Conservation (phyloP, 2,329 filamentous ascomycete genomes). For the Fusarium napiforme region DNA sequence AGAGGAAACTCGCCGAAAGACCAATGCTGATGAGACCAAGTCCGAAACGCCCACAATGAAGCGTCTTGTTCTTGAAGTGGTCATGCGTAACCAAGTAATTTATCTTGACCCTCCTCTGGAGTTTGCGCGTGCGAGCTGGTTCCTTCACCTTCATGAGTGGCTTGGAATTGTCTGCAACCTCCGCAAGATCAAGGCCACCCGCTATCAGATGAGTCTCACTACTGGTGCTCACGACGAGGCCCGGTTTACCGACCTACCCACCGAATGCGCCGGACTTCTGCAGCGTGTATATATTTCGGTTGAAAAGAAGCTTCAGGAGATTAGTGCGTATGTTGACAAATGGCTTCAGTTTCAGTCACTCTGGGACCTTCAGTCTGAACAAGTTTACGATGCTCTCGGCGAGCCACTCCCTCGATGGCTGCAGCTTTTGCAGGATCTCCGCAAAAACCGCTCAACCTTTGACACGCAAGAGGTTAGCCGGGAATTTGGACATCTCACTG, state of each 20-base stretch:
- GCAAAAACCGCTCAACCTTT: slow-evolving; percentile 94
- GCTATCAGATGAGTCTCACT: slow-evolving; percentile 90
- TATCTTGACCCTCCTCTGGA: slow-evolving; percentile 95
- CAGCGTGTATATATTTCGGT: slow-evolving; percentile 83
- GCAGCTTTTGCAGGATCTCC: slow-evolving; percentile 94
- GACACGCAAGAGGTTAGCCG: slow-evolving; percentile 95
- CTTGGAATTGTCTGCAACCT: slow-evolving; percentile 91
- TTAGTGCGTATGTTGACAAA: slow-evolving; percentile 91
- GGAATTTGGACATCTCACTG: slow-evolving; percentile 91
- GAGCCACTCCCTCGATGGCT: slow-evolving; percentile 94
- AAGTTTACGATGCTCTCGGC: slow-evolving; percentile 91
- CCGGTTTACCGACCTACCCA: slow-evolving; percentile 86
- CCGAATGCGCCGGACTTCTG: slow-evolving; percentile 82
- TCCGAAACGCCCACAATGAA: slow-evolving; percentile 73
- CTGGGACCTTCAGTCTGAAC: slow-evolving; percentile 96
- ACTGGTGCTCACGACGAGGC: slow-evolving; percentile 72
- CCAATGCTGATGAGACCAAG: slow-evolving; percentile 58
- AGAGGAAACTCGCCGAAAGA: slow-evolving; percentile 64
- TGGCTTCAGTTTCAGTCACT: slow-evolving; percentile 99
- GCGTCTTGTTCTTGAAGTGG: slow-evolving; percentile 87
- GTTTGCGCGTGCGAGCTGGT: slow-evolving; percentile 92
- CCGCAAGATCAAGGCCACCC: slow-evolving; percentile 91
- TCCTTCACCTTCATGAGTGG: slow-evolving; percentile 92
- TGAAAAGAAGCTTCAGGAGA: slow-evolving; percentile 82
- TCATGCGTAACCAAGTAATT: slow-evolving; percentile 98